Conservation (phyloP, 345 rosid genomes). For the Litchi chinensis region DNA sequence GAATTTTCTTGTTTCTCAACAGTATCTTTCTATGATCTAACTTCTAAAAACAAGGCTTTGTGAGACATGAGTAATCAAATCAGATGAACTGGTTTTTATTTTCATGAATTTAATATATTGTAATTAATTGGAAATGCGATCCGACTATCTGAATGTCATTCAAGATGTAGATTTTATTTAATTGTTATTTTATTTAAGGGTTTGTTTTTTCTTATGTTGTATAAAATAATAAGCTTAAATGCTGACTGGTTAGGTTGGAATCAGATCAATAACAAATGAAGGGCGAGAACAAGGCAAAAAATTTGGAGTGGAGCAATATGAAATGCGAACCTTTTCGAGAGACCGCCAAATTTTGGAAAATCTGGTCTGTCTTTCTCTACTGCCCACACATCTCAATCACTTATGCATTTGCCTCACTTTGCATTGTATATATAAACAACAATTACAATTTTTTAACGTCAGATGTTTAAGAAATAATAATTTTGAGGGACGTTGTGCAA, state of each 20-base stretch:
- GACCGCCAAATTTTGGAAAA: conserved; percentile 77
- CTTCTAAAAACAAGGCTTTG: neutral
- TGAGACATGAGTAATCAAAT: neutral
- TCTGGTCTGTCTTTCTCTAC: conserved; percentile 59
- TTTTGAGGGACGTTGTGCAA: neutral
- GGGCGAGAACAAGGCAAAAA: conserved; percentile 92
- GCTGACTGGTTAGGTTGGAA: conserved; percentile 67
- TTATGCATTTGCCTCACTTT: neutral
- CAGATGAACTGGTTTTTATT: neutral
- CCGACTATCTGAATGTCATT: neutral
- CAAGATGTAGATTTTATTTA: neutral
- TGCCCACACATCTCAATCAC: neutral
- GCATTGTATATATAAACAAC: neutral
- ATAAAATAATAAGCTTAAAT: conserved; percentile 1
- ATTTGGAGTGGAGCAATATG: conserved; percentile 93
- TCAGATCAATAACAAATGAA: conserved; percentile 86
- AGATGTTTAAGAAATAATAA: neutral
- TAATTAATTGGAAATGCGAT: neutral
- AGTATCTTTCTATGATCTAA: neutral
- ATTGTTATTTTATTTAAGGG: neutral
- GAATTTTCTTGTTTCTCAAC: conserved; percentile 15
- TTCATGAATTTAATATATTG: neutral
- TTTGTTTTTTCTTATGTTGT: conserved; percentile 5
- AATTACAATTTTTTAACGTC: neutral
- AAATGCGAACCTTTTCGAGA: conserved; percentile 89